A percentile compares a stretch with the other conserved stretches of the same genome.
phyloP scores from a whole-genome alignment of 225 moss, liverwort and hornwort genomes.

The Antitrichia curtipendula region DNA sequence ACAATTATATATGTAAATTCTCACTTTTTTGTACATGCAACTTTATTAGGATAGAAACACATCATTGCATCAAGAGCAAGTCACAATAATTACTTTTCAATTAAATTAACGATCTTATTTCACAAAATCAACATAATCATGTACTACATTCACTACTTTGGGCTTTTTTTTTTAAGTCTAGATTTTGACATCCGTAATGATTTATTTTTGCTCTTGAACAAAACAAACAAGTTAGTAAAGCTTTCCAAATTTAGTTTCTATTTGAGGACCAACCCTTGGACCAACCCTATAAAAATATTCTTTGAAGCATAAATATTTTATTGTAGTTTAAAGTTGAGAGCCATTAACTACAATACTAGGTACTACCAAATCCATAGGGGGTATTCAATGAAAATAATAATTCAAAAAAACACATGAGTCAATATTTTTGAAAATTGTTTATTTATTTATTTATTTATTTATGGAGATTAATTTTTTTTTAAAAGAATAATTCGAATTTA shows the following conservation, averaged over 20 bases:
- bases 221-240: not conserved
- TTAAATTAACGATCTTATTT: not conserved
- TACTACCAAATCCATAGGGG: accelerated
- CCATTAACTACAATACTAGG: not conserved
- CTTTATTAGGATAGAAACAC: not conserved
- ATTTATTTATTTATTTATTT: too few relatives aligned
- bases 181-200: not conserved
- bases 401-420: accelerated
- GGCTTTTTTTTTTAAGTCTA: not conserved
- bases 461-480: too few relatives aligned
- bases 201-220: too few relatives aligned
- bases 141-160: accelerated
- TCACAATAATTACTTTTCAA: not conserved
- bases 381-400: accelerated
- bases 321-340: not conserved
- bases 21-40: not conserved
- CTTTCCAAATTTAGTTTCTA: not conserved
- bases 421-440: not conserved
- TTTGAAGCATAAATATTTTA: not conserved
- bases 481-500: not conserved
- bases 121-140: not conserved
- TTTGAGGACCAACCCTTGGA: too few relatives aligned
- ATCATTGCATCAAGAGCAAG: not conserved
- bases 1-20: accelerated
- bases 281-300: not conserved